phyloP scores from a whole-genome alignment of 768 basidiomycete genomes.

The Aureoboletus auriporus region DNA sequence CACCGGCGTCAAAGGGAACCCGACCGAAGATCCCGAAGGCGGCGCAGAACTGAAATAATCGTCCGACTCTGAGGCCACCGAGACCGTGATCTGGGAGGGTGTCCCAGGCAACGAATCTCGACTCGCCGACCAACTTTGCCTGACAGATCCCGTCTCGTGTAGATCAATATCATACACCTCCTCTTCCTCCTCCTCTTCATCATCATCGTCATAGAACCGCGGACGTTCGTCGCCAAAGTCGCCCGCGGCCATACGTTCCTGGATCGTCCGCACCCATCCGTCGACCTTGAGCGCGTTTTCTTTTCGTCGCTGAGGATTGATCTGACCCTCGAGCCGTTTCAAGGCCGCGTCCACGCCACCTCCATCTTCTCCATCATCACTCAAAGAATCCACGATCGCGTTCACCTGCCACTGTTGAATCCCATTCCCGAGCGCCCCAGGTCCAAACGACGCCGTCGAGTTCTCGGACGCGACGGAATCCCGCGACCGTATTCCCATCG shows the following conservation, averaged over 20 bases:
- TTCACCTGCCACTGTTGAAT: constrained; percentile 85
- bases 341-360: constrained; percentile 77
- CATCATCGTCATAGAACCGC: constrained; percentile 48
- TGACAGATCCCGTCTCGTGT: constrained; percentile 28
- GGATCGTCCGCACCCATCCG: constrained; percentile 74
- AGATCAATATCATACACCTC: constrained; percentile 29
- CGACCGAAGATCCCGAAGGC: constrained; percentile 13
- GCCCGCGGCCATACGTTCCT: constrained; percentile 58
- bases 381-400: constrained; percentile 68
- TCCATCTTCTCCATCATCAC: constrained; percentile 70
- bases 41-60: constrained; percentile 20
- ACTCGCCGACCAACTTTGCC: constrained; percentile 4
- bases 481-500: constrained; percentile 68
- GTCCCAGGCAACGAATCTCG: constrained; percentile 13
- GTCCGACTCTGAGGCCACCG: constrained; percentile 18
- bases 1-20: constrained; percentile 13
- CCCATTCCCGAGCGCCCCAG: constrained; percentile 32
- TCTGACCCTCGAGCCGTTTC: constrained; percentile 77
- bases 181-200: constrained; percentile 30
- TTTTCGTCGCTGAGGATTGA: constrained; percentile 66
- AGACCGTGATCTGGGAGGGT: constrained; percentile 20
- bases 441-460: constrained; percentile 34
- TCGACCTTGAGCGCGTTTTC: constrained; percentile 77
- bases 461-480: constrained; percentile 53
- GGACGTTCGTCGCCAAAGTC: constrained; percentile 62